Evolutionary conservation across 768 basidiomycete genomes (phyloP), one percentile per base, ranked within the genome.

Genomic region (Naganishia onofrii): DNA sequence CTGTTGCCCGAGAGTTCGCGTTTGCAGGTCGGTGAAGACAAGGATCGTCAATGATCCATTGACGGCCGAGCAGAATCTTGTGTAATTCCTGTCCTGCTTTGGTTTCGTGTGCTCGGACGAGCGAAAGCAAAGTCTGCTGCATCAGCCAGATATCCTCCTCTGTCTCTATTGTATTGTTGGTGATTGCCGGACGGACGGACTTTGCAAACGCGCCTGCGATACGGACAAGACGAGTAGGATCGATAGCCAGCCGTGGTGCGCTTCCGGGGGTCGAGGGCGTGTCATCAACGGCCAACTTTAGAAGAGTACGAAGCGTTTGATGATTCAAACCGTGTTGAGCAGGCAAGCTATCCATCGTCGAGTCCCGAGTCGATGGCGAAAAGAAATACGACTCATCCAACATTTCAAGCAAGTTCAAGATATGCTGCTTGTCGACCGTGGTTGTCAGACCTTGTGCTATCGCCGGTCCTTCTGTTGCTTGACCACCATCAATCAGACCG

Each of bases 351-450:
- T 21, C n/a, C 1, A 13, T 31, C 29, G 54, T 26, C 54, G 54
- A 31, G 1, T 29, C 26, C 6, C 3, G 12, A 29, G 15, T 32
- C 29, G 32, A 55, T 34, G 38, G n/a, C 42, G 38, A 26, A 34
- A 23, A 9, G 38, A 63, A n/a, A 44, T 29, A 63, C 36, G 60
- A 63, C 26, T 63, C 60, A 46, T 63, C 60, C 60, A 63, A 10
- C 60, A 63, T 63, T 42, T 63, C 60, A n/a, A 63, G 23, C 42
- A 63, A 29, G 36, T 42, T 42, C 21, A 42, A 26, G 19, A 63
- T 28, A 19, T 63, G 42, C 23, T 34, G 31, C 23, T 36, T 32
- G 38, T 58, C 57, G 34, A 58, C 34, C 21, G 10, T 36, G 9
- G 15, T 10, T n/a, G 9, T 31, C 21, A 19, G 15, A 19, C 13